Evolutionary conservation across 2,329 filamentous ascomycete genomes (phyloP), one percentile per base, ranked within the genome.

Genomic region (Thelonectria olida): DNA sequence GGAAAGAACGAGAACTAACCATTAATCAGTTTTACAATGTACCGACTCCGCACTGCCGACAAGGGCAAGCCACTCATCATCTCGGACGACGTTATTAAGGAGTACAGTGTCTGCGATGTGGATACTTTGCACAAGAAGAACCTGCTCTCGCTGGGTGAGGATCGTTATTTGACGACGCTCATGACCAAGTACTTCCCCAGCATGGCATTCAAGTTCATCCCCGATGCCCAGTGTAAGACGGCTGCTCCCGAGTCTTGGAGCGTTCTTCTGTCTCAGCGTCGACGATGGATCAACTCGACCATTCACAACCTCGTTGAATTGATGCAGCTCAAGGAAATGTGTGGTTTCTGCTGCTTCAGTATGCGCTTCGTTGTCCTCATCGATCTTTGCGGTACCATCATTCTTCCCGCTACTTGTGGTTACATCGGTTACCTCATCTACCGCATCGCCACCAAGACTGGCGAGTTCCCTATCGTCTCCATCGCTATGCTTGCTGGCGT

Each of bases 251-350:
- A 98, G 73, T 92, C 91, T 22, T 99, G 94, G 92, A 92, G 90
- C 73, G 93, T 99, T 71, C 81, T 99, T 70, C 84, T 99, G 28
- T 99, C 96, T n/a, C 96, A 99, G 77, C 90, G 96, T 84, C 93
- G 96, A 83, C 91, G 96, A 76, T 99, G 96, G 96, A 99, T 99
- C 78, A 99, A 99, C 81, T 98, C 96, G 1, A 99, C 96, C 9
- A 91, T 99, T 63, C 96, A 99, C 84, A 99, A 99, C 76, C 79
- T 99, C 74, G 91, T 90, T 23, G 96, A 99, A 77, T 82, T 99
- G 73, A 90, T 97, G 75, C 90, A 90, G 72, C 85, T 99, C 47
- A 91, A 94, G 76, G 93, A 99, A 73, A 90, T 99, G 78, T 99
- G 96, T 75, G 96, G 96, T 68, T 99, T 99, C 88, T 99, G 96